These are phyloP conservation scores for Apocynum venetum DNA, from an alignment of 257 asterid species.

Conservation along the genomic window DNA sequence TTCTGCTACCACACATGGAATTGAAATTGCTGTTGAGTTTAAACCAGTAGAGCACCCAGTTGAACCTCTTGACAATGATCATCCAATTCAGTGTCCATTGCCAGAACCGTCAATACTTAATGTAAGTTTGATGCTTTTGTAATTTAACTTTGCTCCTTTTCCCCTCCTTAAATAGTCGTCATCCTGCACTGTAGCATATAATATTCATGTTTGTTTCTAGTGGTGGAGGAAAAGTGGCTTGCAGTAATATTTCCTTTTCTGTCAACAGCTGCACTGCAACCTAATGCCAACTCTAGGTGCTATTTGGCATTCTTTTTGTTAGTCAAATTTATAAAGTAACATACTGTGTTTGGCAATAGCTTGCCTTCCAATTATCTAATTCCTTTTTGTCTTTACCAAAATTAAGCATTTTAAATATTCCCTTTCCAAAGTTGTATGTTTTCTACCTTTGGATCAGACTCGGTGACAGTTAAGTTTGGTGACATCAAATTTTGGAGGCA, in stretches of 20 bases:
- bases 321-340: background rate
- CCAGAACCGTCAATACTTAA: conserved; percentile 93
- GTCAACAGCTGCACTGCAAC: background rate
- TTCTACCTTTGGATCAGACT: background rate
- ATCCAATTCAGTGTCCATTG: conserved; percentile 74
- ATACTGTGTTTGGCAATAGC: background rate
- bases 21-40: conserved; percentile 64
- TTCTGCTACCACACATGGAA: conserved; percentile 51
- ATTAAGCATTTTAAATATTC: background rate
- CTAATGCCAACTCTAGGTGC: background rate
- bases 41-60: conserved; percentile 77
- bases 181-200: background rate
- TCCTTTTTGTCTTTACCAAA: background rate
- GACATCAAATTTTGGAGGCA: background rate
- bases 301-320: background rate
- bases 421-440: background rate
- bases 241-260: background rate
- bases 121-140: conserved; percentile 37
- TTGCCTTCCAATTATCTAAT: background rate
- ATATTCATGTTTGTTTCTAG: background rate
- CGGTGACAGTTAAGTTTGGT: background rate
- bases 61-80: conserved; percentile 76
- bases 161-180: no score
- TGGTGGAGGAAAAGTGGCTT: background rate
- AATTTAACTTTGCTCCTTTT: background rate